Evolutionary conservation across 768 basidiomycete genomes (phyloP), one percentile per base, ranked within the genome.

Genomic region (Amanita muscaria): DNA sequence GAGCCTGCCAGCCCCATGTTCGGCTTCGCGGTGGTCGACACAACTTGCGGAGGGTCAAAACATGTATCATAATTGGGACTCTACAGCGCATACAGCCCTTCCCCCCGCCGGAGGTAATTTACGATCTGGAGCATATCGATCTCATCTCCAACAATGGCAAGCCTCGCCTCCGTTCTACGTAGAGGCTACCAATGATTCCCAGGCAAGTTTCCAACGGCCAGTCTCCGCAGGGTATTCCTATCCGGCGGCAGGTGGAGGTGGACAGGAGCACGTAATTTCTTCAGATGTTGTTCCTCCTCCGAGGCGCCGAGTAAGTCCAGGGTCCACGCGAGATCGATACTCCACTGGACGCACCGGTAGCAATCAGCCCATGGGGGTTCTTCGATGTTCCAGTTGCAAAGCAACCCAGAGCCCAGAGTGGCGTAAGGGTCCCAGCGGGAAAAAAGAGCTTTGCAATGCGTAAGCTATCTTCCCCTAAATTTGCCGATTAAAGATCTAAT

Each of bases 381-480:
- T 73, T 47, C 75, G 75, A 53, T 92, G 88, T 61, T 74, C 79
- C 16, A 87, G 83, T 58, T 92, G 89, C 64, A 84, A 80, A 62
- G 80, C 73, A 9, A 88, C 82, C 5, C 73, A 74, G 6, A 90
- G 88, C 56, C 89, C 89, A 0, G 89, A 92, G 61, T 92, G 89
- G 89, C 69, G 89, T 58, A 92, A 92, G 62, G 89, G 89, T 15
- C 87, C 88, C 42, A 88, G 77, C 55, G 89, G 89, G 22, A 84
- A 85, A 62, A 92, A 92, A 64, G 88, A 92, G 60, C 70, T 92
- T 21, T 92, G 89, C 61, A 92, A 92, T 67, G 89, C 89, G 83
- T 90, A 64, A 69, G 85, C 74, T 51, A 32, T 42, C 11, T 30
- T 11, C 18, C 12, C 7, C 22, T 4, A 9, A 25, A 24, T 27